A percentile compares a stretch with the other conserved stretches of the same genome.
Evolutionary conservation across 1,284 basidiomycete species (phyloP).

Genomic region (Ceratobasidium sp.): DNA sequence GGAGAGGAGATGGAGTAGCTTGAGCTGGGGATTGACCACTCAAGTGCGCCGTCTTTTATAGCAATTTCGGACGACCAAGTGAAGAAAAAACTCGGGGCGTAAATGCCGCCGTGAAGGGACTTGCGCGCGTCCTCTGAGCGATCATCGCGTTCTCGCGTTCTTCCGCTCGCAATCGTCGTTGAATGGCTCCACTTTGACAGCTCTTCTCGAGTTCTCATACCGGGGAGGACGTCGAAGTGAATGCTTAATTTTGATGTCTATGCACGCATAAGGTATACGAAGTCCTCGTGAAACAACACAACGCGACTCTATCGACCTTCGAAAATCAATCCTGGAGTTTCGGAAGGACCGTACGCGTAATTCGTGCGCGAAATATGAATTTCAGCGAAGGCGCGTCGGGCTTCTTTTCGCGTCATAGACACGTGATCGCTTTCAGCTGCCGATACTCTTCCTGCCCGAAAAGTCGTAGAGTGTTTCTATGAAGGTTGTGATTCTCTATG

Average conservation of each 20-base stretch:
- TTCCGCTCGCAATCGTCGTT: not conserved
- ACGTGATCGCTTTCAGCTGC: not conserved
- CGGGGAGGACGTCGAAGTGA: not conserved
- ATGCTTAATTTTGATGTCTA: not conserved
- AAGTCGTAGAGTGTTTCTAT: not conserved
- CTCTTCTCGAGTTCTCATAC: not conserved
- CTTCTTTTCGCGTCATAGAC: constrained; percentile 6
- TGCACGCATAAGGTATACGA: constrained; percentile 4
- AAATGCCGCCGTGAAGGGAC: not conserved
- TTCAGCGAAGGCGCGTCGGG: constrained; percentile 2
- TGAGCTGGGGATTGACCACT: not conserved
- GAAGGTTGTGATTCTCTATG: not conserved
- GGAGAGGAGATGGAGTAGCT: not conserved
- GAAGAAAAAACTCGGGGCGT: not conserved
- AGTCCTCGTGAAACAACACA: not conserved
- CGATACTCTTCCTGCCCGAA: not conserved
- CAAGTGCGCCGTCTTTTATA: not conserved
- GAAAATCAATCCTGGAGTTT: constrained; percentile 2
- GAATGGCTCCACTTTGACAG: constrained; percentile 4
- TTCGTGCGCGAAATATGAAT: constrained; percentile 1
- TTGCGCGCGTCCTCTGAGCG: not conserved
- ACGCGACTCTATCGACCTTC: not conserved
- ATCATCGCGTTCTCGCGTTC: constrained; percentile 20
- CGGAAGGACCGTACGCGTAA: not conserved
- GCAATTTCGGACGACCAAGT: not conserved